A percentile compares a stretch with the other conserved stretches of the same genome.
These are phyloP conservation scores for Hanseniaspora singularis DNA, from an alignment of 805 yeast genomes.

Conservation along the genomic window DNA sequence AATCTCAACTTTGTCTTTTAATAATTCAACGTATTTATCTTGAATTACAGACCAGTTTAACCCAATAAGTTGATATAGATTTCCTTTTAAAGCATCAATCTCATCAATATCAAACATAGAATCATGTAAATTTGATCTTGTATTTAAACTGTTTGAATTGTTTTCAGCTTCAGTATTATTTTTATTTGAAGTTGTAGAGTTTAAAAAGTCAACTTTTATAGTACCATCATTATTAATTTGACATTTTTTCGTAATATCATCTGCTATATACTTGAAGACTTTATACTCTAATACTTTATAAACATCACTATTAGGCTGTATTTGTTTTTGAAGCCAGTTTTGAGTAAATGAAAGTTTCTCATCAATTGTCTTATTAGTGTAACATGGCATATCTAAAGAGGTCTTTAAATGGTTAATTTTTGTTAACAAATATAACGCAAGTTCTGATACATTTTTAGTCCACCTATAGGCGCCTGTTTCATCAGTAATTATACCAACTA, in stretches of 20 bases:
- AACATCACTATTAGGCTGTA: constrained; percentile 69
- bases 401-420: constrained; percentile 25
- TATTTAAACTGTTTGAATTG: constrained; percentile 16
- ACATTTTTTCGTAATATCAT: constrained; percentile 10
- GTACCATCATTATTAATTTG: constrained; percentile 6
- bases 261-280: constrained; percentile 23
- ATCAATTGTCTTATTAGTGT: constrained; percentile 20
- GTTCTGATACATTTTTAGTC: constrained; percentile 68
- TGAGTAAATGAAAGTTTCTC: constrained; percentile 42
- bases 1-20: constrained; percentile 23
- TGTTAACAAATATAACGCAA: constrained; percentile 43
- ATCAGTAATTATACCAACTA: constrained; percentile 69
- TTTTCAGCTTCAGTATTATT: constrained; percentile 17
- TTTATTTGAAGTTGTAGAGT: constrained; percentile 6
- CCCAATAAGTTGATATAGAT: constrained; percentile 53
- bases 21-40: constrained; percentile 42
- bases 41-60: constrained; percentile 82
- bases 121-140: not conserved
- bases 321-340: constrained; percentile 73
- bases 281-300: constrained; percentile 65
- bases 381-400: constrained; percentile 10
- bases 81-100: constrained; percentile 43
- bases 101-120: constrained; percentile 34
- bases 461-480: constrained; percentile 80
- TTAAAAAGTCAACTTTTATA: not conserved